Evolutionary conservation across 2,329 filamentous ascomycete genomes (phyloP).

Genomic region (Didymella glomerata): DNA sequence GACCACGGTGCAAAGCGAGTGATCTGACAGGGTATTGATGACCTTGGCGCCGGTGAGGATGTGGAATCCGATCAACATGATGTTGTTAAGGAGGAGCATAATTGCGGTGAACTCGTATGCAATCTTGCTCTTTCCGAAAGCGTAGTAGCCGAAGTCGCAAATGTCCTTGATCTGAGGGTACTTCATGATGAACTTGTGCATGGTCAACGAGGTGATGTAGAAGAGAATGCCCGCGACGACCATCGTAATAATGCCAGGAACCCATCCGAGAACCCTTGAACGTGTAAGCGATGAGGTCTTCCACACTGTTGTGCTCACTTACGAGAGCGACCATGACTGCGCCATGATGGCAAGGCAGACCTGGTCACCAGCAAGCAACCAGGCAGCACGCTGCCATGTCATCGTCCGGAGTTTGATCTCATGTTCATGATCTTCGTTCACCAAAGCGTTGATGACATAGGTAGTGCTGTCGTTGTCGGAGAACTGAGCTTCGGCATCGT

Average conservation of each 20-base stretch:
- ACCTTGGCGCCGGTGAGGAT: conserved; percentile 21
- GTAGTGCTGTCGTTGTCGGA: conserved; percentile 26
- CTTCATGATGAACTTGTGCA: conserved; percentile 81
- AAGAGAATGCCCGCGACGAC: conserved; percentile 79
- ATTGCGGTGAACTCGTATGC: conserved; percentile 72
- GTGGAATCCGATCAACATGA: conserved; percentile 79
- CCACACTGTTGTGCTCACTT: conserved; percentile 23
- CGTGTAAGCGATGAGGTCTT: conserved; percentile 2
- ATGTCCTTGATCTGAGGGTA: conserved; percentile 91
- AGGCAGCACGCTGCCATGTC: conserved; percentile 74
- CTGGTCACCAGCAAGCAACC: conserved; percentile 90
- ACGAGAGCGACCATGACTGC: conserved; percentile 89
- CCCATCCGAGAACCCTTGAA: conserved; percentile 72
- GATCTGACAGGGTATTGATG: conserved; percentile 63
- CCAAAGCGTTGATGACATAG: conserved; percentile 26
- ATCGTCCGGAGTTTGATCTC: conserved; percentile 60
- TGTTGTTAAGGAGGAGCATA: conserved; percentile 92
- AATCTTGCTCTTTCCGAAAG: conserved; percentile 84
- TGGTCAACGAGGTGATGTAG: conserved; percentile 77
- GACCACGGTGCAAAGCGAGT: conserved; percentile 76
- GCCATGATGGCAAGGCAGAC: conserved; percentile 94
- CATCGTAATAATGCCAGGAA: conserved; percentile 84
- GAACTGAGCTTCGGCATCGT: conserved; percentile 22
- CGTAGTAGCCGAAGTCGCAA: conserved; percentile 90
- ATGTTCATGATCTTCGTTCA: conserved; percentile 54